Percentiles rank a stretch among this genome's conserved stretches.
Conservation (phyloP, 2,329 filamentous ascomycete species). For the Ascochyta koolunga region DNA sequence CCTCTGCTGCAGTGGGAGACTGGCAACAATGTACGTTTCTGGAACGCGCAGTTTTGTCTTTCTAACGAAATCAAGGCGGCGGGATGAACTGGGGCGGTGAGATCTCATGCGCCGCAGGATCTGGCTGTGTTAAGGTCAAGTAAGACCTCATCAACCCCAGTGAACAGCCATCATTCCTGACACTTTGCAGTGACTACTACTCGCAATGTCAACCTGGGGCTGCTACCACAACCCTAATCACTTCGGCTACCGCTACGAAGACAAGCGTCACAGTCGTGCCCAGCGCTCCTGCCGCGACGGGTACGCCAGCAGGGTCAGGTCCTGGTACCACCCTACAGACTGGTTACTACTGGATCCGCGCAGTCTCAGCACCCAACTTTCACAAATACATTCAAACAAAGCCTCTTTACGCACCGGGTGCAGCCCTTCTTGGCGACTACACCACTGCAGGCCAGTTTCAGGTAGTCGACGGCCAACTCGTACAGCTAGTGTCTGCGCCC, state of each 20-base stretch:
- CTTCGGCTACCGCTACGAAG: conserved; percentile 11
- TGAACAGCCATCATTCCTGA: background rate
- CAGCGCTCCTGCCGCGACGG: conserved; percentile 29
- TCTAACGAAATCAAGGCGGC: conserved; percentile 31
- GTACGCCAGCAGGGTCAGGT: conserved; percentile 37
- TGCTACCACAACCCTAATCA: conserved; percentile 17
- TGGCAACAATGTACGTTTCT: conserved; percentile 44
- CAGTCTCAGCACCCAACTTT: conserved; percentile 63
- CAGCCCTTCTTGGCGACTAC: conserved; percentile 59
- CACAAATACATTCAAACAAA: conserved; percentile 50
- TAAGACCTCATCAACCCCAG: conserved; percentile 7
- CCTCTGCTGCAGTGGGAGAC: conserved; percentile 33
- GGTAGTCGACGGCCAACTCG: conserved; percentile 61
- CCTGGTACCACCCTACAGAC: conserved; percentile 56
- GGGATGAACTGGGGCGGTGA: conserved; percentile 36
- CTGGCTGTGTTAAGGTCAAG: conserved; percentile 44
- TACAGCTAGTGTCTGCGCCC: conserved; percentile 58
- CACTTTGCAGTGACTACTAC: conserved; percentile 40
- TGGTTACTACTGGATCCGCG: conserved; percentile 64
- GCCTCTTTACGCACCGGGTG: conserved; percentile 50
- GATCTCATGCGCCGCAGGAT: conserved; percentile 29
- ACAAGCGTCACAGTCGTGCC: conserved; percentile 18
- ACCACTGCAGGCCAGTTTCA: conserved; percentile 65
- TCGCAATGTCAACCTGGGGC: conserved; percentile 51
- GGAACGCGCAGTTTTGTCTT: too few relatives aligned